Conservation (phyloP, 306 rosid species). For the Arachis stenosperma region DNA sequence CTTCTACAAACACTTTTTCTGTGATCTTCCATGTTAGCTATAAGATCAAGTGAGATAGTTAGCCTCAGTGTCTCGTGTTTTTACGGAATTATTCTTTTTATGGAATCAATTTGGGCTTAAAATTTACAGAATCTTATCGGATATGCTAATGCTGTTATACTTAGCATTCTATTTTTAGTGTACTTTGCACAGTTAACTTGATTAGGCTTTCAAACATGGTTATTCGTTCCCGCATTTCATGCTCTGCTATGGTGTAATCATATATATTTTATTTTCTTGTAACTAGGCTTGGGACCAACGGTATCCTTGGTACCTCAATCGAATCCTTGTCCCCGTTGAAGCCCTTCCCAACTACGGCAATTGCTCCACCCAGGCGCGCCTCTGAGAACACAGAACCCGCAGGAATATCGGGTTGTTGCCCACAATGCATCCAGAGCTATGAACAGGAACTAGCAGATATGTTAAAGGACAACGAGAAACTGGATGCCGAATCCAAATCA, state of each 20-base stretch:
- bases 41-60: slow-evolving; percentile 7
- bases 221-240: slow-evolving; percentile 32
- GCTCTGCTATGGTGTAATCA: slow-evolving; percentile 25
- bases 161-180: slow-evolving; percentile 29
- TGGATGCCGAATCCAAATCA: slow-evolving; percentile 54
- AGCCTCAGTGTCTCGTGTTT: neutral
- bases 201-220: slow-evolving; percentile 35
- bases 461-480: slow-evolving; percentile 62
- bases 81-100: slow-evolving; percentile 16
- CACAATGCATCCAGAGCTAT: slow-evolving; percentile 60
- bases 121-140: slow-evolving; percentile 35
- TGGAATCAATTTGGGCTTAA: slow-evolving; percentile 26
- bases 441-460: slow-evolving; percentile 66
- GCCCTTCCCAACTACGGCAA: slow-evolving; percentile 54
- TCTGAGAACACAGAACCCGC: slow-evolving; percentile 64
- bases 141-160: slow-evolving; percentile 36
- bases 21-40: slow-evolving; percentile 19
- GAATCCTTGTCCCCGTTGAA: slow-evolving; percentile 77
- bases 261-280: slow-evolving; percentile 32
- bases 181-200: slow-evolving; percentile 31
- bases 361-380: slow-evolving; percentile 52
- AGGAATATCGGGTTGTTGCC: slow-evolving; percentile 60
- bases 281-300: slow-evolving; percentile 76
- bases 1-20: neutral
- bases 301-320: slow-evolving; percentile 75